phyloP scores from a whole-genome alignment of 345 rosid species.

The Gossypium longicalyx region DNA sequence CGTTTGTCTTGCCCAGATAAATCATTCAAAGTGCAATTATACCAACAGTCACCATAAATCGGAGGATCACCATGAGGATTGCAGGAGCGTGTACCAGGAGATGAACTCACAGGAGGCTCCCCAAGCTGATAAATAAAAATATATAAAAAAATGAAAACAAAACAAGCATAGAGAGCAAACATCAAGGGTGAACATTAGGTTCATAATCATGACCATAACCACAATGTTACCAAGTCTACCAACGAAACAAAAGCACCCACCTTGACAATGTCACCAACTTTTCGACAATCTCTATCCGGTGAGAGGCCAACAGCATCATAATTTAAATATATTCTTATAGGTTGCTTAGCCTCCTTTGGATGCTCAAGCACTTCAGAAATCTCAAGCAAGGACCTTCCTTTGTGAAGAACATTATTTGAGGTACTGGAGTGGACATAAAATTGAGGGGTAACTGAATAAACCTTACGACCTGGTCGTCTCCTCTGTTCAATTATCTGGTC shows the following conservation, averaged over 20 bases:
- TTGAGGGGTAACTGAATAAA: conserved; percentile 69
- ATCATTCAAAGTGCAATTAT: conserved; percentile 90
- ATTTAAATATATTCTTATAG: conserved; percentile 87
- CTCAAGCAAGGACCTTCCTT: conserved; percentile 78
- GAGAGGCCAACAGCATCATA: conserved; percentile 99
- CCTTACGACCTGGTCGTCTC: conserved; percentile 74
- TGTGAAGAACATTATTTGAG: conserved; percentile 36
- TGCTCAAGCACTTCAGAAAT: conserved; percentile 27
- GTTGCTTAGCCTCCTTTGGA: conserved; percentile 60
- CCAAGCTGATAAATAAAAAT: conserved; percentile 56
- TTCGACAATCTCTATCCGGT: conserved; percentile 76
- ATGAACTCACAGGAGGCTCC: conserved; percentile 64
- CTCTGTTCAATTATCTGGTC: conserved; percentile 89
- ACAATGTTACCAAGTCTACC: neutral
- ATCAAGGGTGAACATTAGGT: conserved; percentile 10
- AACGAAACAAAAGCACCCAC: conserved; percentile 37
- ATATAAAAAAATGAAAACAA: neutral
- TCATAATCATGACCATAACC: neutral
- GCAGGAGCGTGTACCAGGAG: conserved; percentile 58
- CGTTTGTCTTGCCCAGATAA: conserved; percentile 86
- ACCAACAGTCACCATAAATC: conserved; percentile 91
- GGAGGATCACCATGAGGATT: conserved; percentile 78
- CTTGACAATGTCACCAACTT: conserved; percentile 86
- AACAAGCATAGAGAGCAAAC: conserved; percentile 10
- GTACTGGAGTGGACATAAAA: conserved; percentile 53